phyloP scores from a whole-genome alignment of 2,329 filamentous ascomycete species.

The Fusarium tuaranense region DNA sequence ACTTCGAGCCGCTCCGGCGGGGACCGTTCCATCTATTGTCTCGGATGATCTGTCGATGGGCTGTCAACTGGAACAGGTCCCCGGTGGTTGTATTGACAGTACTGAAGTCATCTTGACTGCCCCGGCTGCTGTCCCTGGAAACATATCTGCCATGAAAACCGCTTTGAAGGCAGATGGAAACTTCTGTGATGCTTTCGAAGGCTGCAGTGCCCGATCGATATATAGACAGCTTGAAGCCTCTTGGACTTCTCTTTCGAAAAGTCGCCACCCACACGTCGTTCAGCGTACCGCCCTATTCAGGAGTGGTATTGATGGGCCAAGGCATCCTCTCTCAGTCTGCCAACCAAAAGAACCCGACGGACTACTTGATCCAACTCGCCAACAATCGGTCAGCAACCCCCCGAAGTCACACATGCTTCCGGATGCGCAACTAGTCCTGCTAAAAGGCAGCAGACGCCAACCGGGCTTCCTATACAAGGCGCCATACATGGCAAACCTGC shows the following conservation, averaged over 20 bases:
- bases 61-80: neutral
- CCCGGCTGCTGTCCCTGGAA: neutral
- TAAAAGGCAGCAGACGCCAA: neutral
- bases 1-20: neutral
- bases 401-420: neutral
- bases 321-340: neutral
- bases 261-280: neutral
- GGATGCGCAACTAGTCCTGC: neutral
- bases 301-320: neutral
- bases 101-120: neutral
- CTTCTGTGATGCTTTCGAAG: neutral
- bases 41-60: neutral
- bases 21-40: neutral
- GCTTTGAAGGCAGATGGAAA: neutral
- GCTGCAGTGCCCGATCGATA: neutral
- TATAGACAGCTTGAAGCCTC: neutral
- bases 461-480: neutral
- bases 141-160: neutral
- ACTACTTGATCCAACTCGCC: neutral
- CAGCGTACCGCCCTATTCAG: neutral
- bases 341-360: neutral
- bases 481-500: neutral
- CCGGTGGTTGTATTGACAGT: neutral
- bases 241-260: neutral
- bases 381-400: neutral